phyloP scores from a whole-genome alignment of 176 grass and related monocot genomes.

The Poa pratensis region DNA sequence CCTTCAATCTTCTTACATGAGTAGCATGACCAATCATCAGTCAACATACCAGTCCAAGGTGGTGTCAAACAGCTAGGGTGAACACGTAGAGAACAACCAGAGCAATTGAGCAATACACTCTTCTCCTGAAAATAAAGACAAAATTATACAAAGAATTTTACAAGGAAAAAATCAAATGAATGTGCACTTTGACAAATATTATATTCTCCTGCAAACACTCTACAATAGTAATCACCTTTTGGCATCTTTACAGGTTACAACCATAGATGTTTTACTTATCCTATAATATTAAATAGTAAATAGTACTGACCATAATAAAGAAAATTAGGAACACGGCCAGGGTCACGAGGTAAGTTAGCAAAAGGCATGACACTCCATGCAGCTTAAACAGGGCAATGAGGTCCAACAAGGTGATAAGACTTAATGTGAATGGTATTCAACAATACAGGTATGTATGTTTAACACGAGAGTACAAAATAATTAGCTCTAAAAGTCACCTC shows the following conservation, averaged over 20 bases:
- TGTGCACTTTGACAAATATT: neutral
- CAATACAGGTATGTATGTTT: constrained; percentile 22
- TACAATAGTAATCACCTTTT: neutral
- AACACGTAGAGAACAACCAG: constrained; percentile 84
- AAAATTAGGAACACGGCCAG: constrained; percentile 18
- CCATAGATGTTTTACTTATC: neutral
- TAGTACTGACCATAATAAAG: constrained; percentile 13
- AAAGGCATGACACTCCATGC: constrained; percentile 13
- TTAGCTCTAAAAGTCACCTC: constrained; percentile 63
- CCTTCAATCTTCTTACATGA: constrained; percentile 81
- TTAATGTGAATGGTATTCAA: constrained; percentile 29
- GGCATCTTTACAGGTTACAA: constrained; percentile 11
- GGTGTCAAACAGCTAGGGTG: constrained; percentile 89
- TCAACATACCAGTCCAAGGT: constrained; percentile 82
- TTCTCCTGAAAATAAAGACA: constrained; percentile 68
- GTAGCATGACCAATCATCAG: constrained; percentile 96
- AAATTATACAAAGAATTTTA: constrained; percentile 26
- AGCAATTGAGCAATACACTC: constrained; percentile 88
- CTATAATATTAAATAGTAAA: constrained; percentile 13
- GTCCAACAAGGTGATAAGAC: constrained; percentile 26
- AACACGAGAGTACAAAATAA: constrained; percentile 30
- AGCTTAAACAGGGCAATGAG: neutral
- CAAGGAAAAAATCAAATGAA: constrained; percentile 14
- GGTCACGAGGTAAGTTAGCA: neutral
- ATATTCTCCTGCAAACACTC: constrained; percentile 37